Conservation (phyloP, 192 early-diverging fungal species). For the Coemansia nantahalensis region DNA sequence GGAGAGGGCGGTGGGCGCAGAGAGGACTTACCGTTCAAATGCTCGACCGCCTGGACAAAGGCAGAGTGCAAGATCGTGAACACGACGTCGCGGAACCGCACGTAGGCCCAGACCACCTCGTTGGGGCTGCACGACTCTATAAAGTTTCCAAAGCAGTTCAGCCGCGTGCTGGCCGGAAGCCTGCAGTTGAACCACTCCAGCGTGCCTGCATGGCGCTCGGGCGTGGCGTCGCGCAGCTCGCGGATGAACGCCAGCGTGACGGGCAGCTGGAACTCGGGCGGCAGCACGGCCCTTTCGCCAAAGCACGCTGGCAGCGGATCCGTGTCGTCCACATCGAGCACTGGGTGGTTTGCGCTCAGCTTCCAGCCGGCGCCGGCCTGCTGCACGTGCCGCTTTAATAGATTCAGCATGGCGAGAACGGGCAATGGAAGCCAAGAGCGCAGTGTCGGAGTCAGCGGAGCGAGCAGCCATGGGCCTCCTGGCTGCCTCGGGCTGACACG, state of each 20-base stretch:
- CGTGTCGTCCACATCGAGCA: constrained; percentile 15
- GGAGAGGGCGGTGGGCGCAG: too few relatives aligned
- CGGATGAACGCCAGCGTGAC: constrained; percentile 23
- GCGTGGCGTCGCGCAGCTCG: constrained; percentile 9
- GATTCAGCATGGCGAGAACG: not conserved
- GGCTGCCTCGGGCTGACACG: too few relatives aligned
- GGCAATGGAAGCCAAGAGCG: too few relatives aligned
- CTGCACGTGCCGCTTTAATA: constrained; percentile 19
- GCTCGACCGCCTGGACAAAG: constrained; percentile 22
- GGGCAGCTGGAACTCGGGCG: constrained; percentile 16
- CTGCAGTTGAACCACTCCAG: constrained; percentile 38
- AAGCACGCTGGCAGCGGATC: constrained; percentile 16
- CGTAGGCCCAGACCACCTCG: constrained; percentile 36
- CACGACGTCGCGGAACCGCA: constrained; percentile 23
- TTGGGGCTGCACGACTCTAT: constrained; percentile 25
- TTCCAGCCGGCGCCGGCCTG: constrained; percentile 15
- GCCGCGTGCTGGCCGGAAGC: constrained; percentile 2
- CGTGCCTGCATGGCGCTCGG: constrained; percentile 2
- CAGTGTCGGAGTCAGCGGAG: too few relatives aligned
- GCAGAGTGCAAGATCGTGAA: constrained; percentile 24
- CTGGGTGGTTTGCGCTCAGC: constrained; percentile 22
- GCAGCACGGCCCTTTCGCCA: constrained; percentile 22
- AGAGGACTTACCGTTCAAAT: constrained; percentile 40
- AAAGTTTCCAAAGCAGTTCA: constrained; percentile 15
- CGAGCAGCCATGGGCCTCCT: too few relatives aligned